Percentiles rank a stretch among this genome's conserved stretches.
phyloP scores from a whole-genome alignment of 2,329 filamentous ascomycete species.

The Aspergillus sergii region DNA sequence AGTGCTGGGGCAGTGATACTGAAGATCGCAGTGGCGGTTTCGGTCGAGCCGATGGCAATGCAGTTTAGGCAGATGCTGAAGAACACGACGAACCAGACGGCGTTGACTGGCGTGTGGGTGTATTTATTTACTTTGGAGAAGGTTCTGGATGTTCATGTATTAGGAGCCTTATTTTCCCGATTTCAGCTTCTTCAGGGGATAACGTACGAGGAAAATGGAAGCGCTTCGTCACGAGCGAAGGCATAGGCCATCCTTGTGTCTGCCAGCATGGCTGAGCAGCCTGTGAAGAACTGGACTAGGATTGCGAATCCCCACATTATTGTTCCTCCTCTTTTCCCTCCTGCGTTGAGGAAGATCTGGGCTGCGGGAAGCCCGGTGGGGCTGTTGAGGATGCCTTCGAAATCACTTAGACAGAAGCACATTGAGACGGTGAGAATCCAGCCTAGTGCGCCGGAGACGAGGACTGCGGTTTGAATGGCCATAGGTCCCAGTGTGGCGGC shows the following conservation, averaged over 20 bases:
- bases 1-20: conserved; percentile 56
- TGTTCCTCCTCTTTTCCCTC: conserved; percentile 58
- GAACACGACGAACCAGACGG: conserved; percentile 65
- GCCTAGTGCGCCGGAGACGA: conserved; percentile 62
- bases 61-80: conserved; percentile 58
- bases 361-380: conserved; percentile 65
- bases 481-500: conserved; percentile 62
- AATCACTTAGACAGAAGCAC: conserved; percentile 64
- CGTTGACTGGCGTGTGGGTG: conserved; percentile 63
- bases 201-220: conserved; percentile 61
- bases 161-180: not conserved
- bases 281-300: conserved; percentile 67
- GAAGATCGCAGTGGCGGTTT: conserved; percentile 54
- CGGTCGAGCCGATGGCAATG: conserved; percentile 47
- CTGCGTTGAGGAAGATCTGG: conserved; percentile 62
- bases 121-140: conserved; percentile 55
- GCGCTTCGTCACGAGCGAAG: conserved; percentile 61
- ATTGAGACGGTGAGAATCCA: conserved; percentile 66
- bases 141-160: conserved; percentile 38
- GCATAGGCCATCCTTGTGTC: conserved; percentile 66
- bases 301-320: conserved; percentile 65
- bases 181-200: too few relatives aligned
- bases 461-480: conserved; percentile 62
- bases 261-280: conserved; percentile 65
- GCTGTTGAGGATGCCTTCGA: conserved; percentile 57